Base-by-base conservation (phyloP, 805 yeast species). In the Saccharomycopsis schoenii region DNA sequence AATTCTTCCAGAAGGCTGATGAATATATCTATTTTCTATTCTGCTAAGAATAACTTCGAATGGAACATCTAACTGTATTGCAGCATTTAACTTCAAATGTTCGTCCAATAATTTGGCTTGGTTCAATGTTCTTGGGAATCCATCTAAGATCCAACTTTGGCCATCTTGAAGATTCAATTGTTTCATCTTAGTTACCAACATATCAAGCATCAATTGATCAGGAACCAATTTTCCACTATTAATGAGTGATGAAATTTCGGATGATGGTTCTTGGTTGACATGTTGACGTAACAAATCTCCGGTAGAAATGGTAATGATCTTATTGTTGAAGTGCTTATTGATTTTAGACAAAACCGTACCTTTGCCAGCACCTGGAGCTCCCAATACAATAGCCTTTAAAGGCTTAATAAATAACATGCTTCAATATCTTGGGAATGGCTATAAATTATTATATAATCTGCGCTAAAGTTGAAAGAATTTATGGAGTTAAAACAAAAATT, bases 361-460 rank as follows among this genome's bases (percentile, higher is more conserved):
- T 70, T 92, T 92, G 0, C 98, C 98, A 0, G 97, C 80, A 0
- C 98, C 98, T 0, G 98, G 98, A 0, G 97, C 96, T 2, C 97
- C 97, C 29, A 93, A 74, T 9, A 92, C 76, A 34, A 92, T 77
- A 43, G 90, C 72, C 67, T 97, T 76, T 17, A 87, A 70, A 1
- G 92, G 85, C 55, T 61, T 63, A 17, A 24, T 12, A 19, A 63
- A 50, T 29, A 10, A 14, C 62, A 60, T 60, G 6, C 24, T 19
- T 17, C 17, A 8, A 6, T 17, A n/a, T 42, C n/a, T 2, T 4
- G n/a, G n/a, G n/a, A 9, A 17, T 42, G 10, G 10, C 10, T 29
- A 6, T 29, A n/a, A n/a, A n/a, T n/a, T n/a, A n/a, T 6, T 29
- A 29, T 4, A 29, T 29, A 29, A 29, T 29, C 34, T 29, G 6